Evolutionary conservation across 208 protist species (phyloP).

Genomic region (Crithidia bombi): DNA sequence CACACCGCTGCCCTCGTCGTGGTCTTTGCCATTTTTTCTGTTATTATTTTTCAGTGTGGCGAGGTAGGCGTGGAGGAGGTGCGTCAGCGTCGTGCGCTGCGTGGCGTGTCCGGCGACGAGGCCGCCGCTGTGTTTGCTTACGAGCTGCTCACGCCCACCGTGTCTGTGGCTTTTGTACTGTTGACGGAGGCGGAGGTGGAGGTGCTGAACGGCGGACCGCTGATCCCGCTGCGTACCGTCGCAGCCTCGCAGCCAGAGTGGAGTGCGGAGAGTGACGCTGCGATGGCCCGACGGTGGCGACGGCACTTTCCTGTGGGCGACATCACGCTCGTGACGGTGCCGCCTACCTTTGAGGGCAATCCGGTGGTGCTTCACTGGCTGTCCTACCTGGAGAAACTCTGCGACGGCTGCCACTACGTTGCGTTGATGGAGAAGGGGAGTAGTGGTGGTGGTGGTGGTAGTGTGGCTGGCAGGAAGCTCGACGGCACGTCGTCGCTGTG

Average conservation of each 20-base stretch:
- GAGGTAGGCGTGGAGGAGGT: conserved; percentile 6
- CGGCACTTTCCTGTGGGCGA: conserved; percentile 17
- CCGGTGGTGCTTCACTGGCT: conserved; percentile 17
- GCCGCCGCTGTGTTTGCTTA: background rate
- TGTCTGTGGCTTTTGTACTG: conserved; percentile 8
- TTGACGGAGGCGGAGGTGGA: conserved; percentile 17
- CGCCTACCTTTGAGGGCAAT: background rate
- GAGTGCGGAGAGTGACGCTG: background rate
- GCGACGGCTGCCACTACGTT: conserved; percentile 9
- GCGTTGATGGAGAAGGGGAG: background rate
- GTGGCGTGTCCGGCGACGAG: background rate
- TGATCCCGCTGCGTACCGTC: background rate
- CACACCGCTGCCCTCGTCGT: conserved; percentile 19
- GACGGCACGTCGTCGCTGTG: background rate
- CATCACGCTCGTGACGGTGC: conserved; percentile 14
- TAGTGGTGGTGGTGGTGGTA: background rate
- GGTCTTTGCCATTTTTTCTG: conserved; percentile 21
- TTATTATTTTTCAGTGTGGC: conserved; percentile 15
- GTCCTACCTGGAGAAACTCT: background rate
- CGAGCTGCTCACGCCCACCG: background rate
- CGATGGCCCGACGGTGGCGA: conserved; percentile 21
- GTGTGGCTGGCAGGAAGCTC: background rate
- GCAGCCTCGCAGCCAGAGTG: background rate
- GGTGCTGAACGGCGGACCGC: conserved; percentile 19
- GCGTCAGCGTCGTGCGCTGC: background rate